Percentiles rank a stretch among this genome's conserved stretches.
These are phyloP conservation scores for Canna indica DNA, from an alignment of 176 grass and related monocot species.

Conservation along the genomic window DNA sequence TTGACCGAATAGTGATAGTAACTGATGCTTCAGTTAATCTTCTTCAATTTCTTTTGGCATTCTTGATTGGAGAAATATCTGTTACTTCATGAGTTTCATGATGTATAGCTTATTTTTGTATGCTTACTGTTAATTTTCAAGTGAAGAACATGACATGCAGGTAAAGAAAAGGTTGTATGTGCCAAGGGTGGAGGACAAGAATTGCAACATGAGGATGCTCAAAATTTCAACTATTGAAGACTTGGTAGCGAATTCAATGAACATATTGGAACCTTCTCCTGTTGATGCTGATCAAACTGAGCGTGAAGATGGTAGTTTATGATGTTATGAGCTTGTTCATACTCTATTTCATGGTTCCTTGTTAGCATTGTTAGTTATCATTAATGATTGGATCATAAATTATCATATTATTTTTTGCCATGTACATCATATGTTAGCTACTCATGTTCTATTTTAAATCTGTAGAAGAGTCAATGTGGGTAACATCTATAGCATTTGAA, in stretches of 20 bases:
- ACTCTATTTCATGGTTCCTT: neutral
- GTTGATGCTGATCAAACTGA: conserved; percentile 38
- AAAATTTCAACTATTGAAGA: conserved; percentile 74
- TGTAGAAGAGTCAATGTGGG: neutral
- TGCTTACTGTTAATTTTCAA: conserved; percentile 25
- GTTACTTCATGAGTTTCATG: neutral
- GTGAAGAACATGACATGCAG: conserved; percentile 36
- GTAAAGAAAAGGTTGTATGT: conserved; percentile 68
- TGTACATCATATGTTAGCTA: neutral
- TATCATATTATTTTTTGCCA: neutral
- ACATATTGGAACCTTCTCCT: conserved; percentile 83
- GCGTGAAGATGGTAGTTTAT: conserved; percentile 66
- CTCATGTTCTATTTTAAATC: neutral
- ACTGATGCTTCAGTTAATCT: neutral
- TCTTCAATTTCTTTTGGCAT: neutral
- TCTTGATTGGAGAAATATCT: neutral
- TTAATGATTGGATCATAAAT: neutral
- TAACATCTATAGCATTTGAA: neutral
- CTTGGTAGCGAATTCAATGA: conserved; percentile 85
- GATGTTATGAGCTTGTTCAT: neutral
- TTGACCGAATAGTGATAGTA: neutral
- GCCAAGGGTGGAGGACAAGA: conserved; percentile 85
- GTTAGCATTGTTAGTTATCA: neutral
- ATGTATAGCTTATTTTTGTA: neutral
- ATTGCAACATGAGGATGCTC: conserved; percentile 88